These are phyloP conservation scores for Melastoma malabathricum DNA, from an alignment of 345 rosid genomes.

Conservation along the genomic window DNA sequence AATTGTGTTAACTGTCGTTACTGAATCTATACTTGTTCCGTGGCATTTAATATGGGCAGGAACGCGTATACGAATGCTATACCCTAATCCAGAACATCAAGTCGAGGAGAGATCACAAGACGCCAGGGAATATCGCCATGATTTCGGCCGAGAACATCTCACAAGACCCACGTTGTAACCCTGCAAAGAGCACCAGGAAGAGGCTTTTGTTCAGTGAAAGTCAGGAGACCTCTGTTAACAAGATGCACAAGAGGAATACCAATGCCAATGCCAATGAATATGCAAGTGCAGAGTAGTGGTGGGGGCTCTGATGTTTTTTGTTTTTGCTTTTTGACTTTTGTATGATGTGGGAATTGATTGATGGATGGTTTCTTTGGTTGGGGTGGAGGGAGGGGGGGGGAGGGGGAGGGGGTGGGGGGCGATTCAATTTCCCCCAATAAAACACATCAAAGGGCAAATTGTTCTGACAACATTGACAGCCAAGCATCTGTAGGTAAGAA, in stretches of 20 bases:
- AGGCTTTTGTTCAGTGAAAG: slow-evolving; percentile 33
- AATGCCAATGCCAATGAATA: slow-evolving; percentile 10
- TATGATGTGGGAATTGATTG: slow-evolving; percentile 1
- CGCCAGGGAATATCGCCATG: slow-evolving; percentile 21
- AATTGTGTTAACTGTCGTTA: slow-evolving; percentile 5
- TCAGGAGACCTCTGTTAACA: slow-evolving; percentile 17
- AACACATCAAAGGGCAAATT: slow-evolving; percentile 9
- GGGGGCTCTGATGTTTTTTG: slow-evolving; percentile 8
- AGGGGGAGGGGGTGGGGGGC: no score
- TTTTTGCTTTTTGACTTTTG: not conserved
- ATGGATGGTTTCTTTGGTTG: not conserved
- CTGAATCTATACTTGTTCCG: not conserved
- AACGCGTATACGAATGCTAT: slow-evolving; percentile 42
- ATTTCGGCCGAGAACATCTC: slow-evolving; percentile 15
- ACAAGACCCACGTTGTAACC: slow-evolving; percentile 8
- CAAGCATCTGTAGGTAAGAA: slow-evolving; percentile 10
- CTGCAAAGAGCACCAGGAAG: slow-evolving; percentile 42
- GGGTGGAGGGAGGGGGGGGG: slow-evolving; percentile 4
- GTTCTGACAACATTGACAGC: slow-evolving; percentile 10
- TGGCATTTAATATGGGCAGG: slow-evolving; percentile 23
- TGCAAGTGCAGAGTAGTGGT: not conserved
- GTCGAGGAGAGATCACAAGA: slow-evolving; percentile 32
- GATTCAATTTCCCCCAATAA: slow-evolving; percentile 12
- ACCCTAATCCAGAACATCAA: slow-evolving; percentile 38
- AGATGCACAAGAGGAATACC: slow-evolving; percentile 18